Evolutionary conservation across 306 rosid genomes (phyloP).

Genomic region (Cicer cuneatum): DNA sequence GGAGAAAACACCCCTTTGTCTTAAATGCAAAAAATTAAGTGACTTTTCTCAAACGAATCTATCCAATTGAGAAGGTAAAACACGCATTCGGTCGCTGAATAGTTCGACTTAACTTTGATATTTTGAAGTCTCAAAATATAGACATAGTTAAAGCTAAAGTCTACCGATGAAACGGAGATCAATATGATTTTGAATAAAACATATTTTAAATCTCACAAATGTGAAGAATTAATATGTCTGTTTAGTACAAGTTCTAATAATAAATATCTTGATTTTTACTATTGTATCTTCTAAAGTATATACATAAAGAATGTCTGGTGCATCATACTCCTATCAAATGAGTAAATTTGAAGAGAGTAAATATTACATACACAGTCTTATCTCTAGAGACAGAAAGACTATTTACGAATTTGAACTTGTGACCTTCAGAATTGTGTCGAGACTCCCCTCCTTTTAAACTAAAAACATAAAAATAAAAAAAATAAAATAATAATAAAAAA

Average conservation of each 20-base stretch:
- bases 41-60: background rate
- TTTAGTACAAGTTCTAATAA: slow-evolving; percentile 13
- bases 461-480: too few relatives aligned
- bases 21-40: slow-evolving; percentile 16
- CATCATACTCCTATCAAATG: too few relatives aligned
- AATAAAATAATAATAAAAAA: too few relatives aligned
- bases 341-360: too few relatives aligned
- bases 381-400: too few relatives aligned
- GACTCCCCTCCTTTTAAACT: too few relatives aligned
- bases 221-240: background rate
- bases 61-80: background rate
- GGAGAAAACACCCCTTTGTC: background rate
- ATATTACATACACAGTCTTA: too few relatives aligned
- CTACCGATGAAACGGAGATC: background rate
- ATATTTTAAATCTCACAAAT: slow-evolving; percentile 25
- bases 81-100: slow-evolving; percentile 22
- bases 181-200: background rate
- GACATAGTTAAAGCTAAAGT: background rate
- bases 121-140: slow-evolving; percentile 11
- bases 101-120: slow-evolving; percentile 5
- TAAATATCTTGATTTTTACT: background rate
- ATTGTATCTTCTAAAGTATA: background rate
- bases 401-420: too few relatives aligned
- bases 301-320: background rate
- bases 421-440: too few relatives aligned